Percentiles rank a stretch among this genome's conserved stretches.
phyloP scores from a whole-genome alignment of 202 grass and related monocot species.

The Elaeis oleifera region DNA sequence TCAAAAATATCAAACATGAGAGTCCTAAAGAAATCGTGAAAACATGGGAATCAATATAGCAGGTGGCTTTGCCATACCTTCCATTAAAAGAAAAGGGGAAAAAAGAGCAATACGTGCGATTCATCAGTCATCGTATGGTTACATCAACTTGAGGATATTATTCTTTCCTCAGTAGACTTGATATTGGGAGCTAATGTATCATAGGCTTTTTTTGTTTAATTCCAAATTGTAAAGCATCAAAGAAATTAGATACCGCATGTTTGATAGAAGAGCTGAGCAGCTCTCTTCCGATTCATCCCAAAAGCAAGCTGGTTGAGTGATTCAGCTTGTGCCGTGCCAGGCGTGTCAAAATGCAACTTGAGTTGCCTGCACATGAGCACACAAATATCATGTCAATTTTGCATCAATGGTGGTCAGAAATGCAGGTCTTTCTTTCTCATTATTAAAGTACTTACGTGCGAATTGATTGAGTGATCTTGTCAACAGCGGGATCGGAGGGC shows the following conservation, averaged over 20 bases:
- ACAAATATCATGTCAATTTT: constrained; percentile 10
- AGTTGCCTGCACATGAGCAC: constrained; percentile 42
- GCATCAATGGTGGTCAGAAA: no score
- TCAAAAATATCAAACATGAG: no score
- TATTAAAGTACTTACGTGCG: constrained; percentile 35
- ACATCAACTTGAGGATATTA: no score
- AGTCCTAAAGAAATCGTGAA: no score
- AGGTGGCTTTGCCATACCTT: no score
- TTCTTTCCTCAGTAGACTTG: no score
- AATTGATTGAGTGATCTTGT: constrained; percentile 58
- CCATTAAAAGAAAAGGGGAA: no score
- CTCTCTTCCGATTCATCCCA: constrained; percentile 50
- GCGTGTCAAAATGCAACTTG: constrained; percentile 70
- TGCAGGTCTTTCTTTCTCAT: no score
- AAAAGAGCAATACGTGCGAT: no score
- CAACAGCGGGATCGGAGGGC: constrained; percentile 17
- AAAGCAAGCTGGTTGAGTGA: constrained; percentile 52
- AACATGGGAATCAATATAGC: no score
- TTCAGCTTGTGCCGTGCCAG: constrained; percentile 47
- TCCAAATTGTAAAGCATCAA: background rate
- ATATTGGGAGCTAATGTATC: background rate
- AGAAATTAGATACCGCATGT: constrained; percentile 43
- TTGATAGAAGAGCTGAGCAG: constrained; percentile 84
- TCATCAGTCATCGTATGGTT: no score
- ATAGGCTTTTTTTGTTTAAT: background rate